phyloP scores from a whole-genome alignment of 352 stramenopile genomes.

The Phytophthora litchii region DNA sequence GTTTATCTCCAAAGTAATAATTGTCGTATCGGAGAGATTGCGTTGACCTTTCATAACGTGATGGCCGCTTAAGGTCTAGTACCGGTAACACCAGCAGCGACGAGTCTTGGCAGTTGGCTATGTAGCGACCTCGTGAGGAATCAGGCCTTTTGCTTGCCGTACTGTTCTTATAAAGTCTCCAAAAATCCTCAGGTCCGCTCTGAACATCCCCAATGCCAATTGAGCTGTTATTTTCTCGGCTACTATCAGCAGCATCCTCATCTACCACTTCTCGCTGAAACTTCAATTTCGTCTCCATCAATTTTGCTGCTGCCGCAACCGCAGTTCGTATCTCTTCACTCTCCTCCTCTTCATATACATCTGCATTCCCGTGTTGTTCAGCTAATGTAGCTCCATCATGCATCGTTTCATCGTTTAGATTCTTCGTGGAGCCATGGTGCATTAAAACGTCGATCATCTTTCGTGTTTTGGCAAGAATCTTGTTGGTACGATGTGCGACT shows the following conservation, averaged over 20 bases:
- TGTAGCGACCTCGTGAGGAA: conserved; percentile 67
- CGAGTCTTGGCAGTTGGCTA: conserved; percentile 55
- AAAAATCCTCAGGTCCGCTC: conserved; percentile 45
- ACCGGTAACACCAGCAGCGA: conserved; percentile 72
- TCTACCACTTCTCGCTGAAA: conserved; percentile 62
- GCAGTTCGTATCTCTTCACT: conserved; percentile 13
- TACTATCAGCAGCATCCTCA: conserved; percentile 28
- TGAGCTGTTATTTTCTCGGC: background rate
- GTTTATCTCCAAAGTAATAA: conserved; percentile 78
- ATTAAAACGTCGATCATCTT: conserved; percentile 45
- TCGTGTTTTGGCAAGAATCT: conserved; percentile 64
- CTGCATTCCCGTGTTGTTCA: conserved; percentile 7
- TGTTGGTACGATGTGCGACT: conserved; percentile 63
- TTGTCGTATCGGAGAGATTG: conserved; percentile 68
- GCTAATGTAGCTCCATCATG: conserved; percentile 1
- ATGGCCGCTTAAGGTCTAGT: conserved; percentile 57
- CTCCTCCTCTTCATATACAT: conserved; percentile 14
- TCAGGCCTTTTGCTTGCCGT: conserved; percentile 46
- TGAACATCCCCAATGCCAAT: conserved; percentile 8
- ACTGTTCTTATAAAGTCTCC: conserved; percentile 60
- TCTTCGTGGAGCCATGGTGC: conserved; percentile 21
- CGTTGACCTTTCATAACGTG: conserved; percentile 45
- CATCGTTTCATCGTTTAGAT: conserved; percentile 5
- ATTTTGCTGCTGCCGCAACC: conserved; percentile 18
- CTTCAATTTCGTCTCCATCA: conserved; percentile 23